Base-by-base conservation (phyloP, 2,329 filamentous ascomycete species). In the Aspergillus carbonarius region DNA sequence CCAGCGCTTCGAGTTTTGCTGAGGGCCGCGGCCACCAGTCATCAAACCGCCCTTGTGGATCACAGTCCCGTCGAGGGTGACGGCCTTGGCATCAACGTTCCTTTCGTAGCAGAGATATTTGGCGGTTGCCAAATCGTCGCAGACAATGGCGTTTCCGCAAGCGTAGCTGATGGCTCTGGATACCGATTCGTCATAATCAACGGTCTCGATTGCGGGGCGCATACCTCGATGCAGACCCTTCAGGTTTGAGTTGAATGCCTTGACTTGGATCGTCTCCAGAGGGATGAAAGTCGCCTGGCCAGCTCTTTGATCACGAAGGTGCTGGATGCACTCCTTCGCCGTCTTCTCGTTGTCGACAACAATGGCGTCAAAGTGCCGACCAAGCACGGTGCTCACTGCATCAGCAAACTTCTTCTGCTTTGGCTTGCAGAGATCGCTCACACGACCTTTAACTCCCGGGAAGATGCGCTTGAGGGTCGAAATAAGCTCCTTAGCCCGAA, bases 331-430 rank as follows among this genome's bases (percentile, higher is more conserved):
- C 67, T 97, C 92, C 59, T 92, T 88, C 27, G 91, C 95, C 1
- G 91, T 95, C 78, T 95, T 96, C 75, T 98, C 92, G 1, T 92
- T 93, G 68, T 99, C 95, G 9, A 98, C 93, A 50, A 99, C 87
- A 44, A 99, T 89, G 0, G 93, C 91, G 73, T 99, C 93, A 72
- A 96, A 96, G 70, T 98, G 91, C 55, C 91, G 87, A 52, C 95
- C 95, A 4, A 99, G 85, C 6, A 96, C 92, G 20, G 92, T 96
- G 68, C 91, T 92, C 63, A 99, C 91, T 47, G 95, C 95, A 66
- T 95, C 91, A 63, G 95, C 91, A 70, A 88, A 99, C 74, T 97
- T 98, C 78, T 96, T 97, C 78, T 97, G 92, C 76, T 97, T 98
- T 1, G 95, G 93, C 65, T 91, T 93, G 79, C 95, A 97, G 42